Percentiles rank a stretch among this genome's conserved stretches.
phyloP scores from a whole-genome alignment of 2,329 filamentous ascomycete species.

The Exophiala spinifera region DNA sequence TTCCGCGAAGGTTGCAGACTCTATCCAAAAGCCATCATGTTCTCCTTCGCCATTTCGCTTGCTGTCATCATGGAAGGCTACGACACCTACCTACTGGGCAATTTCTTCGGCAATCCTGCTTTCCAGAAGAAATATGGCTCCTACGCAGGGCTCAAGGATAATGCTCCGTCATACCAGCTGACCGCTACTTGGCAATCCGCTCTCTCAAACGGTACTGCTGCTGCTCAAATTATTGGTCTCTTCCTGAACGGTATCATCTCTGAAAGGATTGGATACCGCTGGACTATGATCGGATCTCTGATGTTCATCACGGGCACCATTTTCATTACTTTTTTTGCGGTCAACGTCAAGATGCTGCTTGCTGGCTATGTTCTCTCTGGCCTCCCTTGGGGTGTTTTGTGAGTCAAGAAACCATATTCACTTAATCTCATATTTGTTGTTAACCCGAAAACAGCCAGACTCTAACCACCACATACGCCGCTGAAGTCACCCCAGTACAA shows the following conservation, averaged over 20 bases:
- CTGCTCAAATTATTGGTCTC: slow-evolving; percentile 29
- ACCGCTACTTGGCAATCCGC: slow-evolving; percentile 44
- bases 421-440: neutral
- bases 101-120: slow-evolving; percentile 28
- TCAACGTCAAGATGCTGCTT: slow-evolving; percentile 35
- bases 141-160: slow-evolving; percentile 19
- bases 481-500: slow-evolving; percentile 38
- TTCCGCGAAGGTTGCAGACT: slow-evolving; percentile 69
- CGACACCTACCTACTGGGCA: slow-evolving; percentile 30
- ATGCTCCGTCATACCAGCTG: slow-evolving; percentile 22
- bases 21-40: slow-evolving; percentile 64
- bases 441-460: slow-evolving; percentile 26
- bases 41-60: slow-evolving; percentile 26
- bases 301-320: slow-evolving; percentile 30
- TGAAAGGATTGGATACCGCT: slow-evolving; percentile 47
- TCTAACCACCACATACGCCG: slow-evolving; percentile 38
- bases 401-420: neutral
- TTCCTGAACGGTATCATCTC: slow-evolving; percentile 29
- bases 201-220: slow-evolving; percentile 36
- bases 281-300: slow-evolving; percentile 31
- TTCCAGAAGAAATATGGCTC: slow-evolving; percentile 26
- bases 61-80: slow-evolving; percentile 32
- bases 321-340: slow-evolving; percentile 43
- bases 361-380: slow-evolving; percentile 40
- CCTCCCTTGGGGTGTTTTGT: slow-evolving; percentile 40